These are phyloP conservation scores for Neurospora sp. DNA, from an alignment of 495 filamentous ascomycete species.

Conservation along the genomic window DNA sequence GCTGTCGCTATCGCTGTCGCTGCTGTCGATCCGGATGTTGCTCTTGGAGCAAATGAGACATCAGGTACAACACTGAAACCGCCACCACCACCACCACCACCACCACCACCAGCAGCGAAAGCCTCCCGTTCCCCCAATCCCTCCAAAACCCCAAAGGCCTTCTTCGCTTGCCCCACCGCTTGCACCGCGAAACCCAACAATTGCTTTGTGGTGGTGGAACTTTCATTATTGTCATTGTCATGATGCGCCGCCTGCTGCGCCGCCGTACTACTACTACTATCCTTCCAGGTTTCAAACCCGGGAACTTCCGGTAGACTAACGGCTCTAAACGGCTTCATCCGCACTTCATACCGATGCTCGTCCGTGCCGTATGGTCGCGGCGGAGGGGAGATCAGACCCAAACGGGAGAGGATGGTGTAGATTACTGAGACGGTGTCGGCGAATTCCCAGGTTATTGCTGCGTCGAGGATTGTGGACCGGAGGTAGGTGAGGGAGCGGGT, in stretches of 20 bases:
- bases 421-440: conserved; percentile 56
- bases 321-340: conserved; percentile 77
- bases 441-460: conserved; percentile 58
- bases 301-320: conserved; percentile 65
- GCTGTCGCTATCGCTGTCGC: too few relatives aligned
- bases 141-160: conserved; percentile 51
- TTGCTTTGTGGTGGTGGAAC: too few relatives aligned
- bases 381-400: conserved; percentile 47
- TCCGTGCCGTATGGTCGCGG: conserved; percentile 61
- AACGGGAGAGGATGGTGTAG: conserved; percentile 55
- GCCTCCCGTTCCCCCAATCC: conserved; percentile 37
- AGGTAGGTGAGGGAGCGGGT: conserved; percentile 47
- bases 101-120: conserved; percentile 15
- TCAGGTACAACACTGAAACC: too few relatives aligned
- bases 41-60: too few relatives aligned
- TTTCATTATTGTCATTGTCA: too few relatives aligned
- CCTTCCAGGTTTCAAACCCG: conserved; percentile 49
- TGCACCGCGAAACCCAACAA: conserved; percentile 52
- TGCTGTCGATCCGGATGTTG: too few relatives aligned
- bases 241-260: too few relatives aligned
- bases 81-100: neutral
- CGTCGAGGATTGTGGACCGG: conserved; percentile 53
- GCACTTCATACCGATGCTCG: conserved; percentile 66
- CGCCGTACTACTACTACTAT: too few relatives aligned
- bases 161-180: conserved; percentile 50